Evolutionary conservation across 2,329 filamentous ascomycete species (phyloP).

Genomic region (Verticillium klebahnii): DNA sequence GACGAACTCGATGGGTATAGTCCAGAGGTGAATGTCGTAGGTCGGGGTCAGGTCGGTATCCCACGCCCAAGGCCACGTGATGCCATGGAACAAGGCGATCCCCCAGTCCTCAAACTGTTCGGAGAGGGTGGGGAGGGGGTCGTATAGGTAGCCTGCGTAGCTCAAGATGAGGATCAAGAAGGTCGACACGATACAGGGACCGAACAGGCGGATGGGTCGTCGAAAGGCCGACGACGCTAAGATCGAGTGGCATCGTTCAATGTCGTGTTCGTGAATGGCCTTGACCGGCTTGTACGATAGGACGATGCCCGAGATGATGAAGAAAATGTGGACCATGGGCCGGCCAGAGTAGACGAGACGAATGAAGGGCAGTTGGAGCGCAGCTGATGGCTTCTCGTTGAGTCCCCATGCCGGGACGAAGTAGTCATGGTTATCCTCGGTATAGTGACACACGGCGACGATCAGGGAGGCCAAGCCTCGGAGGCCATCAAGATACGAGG

Average conservation of each 20-base stretch:
- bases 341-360: conserved; percentile 20
- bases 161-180: conserved; percentile 15
- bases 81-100: conserved; percentile 15
- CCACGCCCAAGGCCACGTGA: conserved; percentile 17
- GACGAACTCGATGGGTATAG: conserved; percentile 56
- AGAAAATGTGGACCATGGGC: conserved; percentile 28
- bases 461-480: conserved; percentile 62
- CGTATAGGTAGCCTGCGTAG: conserved; percentile 1
- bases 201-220: conserved; percentile 12
- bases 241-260: conserved; percentile 3
- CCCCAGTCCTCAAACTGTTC: conserved; percentile 43
- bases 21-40: conserved; percentile 58
- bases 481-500: conserved; percentile 55
- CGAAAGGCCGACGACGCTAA: conserved; percentile 13
- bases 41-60: conserved; percentile 22
- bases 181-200: conserved; percentile 6
- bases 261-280: conserved; percentile 10
- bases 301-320: conserved; percentile 31
- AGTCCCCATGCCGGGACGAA: conserved; percentile 52
- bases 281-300: conserved; percentile 25
- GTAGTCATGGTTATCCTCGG: conserved; percentile 24
- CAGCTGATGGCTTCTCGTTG: conserved; percentile 39
- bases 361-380: conserved; percentile 26
- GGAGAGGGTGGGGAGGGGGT: conserved; percentile 12
- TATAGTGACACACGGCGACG: conserved; percentile 59